Evolutionary conservation across 1,139 yeast species (phyloP), one percentile per base, ranked within the genome.

Genomic region (Candida frijolesensis): DNA sequence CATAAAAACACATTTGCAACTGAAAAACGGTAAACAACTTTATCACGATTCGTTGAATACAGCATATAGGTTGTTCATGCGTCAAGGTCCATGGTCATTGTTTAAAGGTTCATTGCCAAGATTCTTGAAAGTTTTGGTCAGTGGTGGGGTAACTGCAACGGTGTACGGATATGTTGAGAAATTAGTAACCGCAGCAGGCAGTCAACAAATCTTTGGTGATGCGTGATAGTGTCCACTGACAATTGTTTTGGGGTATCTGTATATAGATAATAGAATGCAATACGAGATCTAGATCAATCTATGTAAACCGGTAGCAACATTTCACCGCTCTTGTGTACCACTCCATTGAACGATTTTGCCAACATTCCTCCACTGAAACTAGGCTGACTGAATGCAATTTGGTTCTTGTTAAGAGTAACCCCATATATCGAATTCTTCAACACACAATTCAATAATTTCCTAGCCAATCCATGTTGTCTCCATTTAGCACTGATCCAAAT

Each of bases 51-150:
- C 90, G 8, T 69, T 90, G 57, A 74, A 84, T 40, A 87, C 97
- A 51, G 86, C 91, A 2, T 89, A 85, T 64, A 74, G 83, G 57
- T 77, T 89, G 7, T 86, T 87, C 58, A 71, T 84, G 18, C 82
- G 81, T 49, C 96, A 90, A 57, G 92, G 96, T 0, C 62, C 79
- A 22, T 61, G 67, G 42, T 76, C 83, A 14, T 74, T 91, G 52
- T 92, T 92, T 85, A 78, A 83, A 51, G 98, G 98, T 22, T 76
- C 90, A 62, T 62, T 87, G 6, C 97, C 97, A 9, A 72, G 98
- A 57, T 80, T 89, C 50, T 68, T 89, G 45, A 89, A 90, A 62
- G 88, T 90, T 2, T 82, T 90, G 53, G 79, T 88, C 14, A 84
- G 89, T 56, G 95, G 97, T 16, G 89, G 92, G 5, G 78, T 90